Evolutionary conservation across 139 green algal species (phyloP), one percentile per base, ranked within the genome.

Genomic region (Coccomyxa sp.): DNA sequence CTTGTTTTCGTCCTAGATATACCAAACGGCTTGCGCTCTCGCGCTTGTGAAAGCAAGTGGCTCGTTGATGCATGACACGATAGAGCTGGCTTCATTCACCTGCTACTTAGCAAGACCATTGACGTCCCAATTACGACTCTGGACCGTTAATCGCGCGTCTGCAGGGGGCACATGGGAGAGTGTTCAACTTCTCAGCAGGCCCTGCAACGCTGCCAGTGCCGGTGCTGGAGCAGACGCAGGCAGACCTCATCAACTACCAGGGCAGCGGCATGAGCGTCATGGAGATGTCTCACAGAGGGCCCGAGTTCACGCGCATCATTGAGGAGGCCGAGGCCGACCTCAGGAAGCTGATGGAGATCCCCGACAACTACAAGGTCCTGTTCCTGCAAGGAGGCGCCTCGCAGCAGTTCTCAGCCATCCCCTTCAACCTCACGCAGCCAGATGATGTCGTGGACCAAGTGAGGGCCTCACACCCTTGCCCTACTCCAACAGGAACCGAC

Each of bases 261-360:
- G 90, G 90, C 70, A 85, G 50, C 75, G 96, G 97, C 75, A 97
- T 97, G 90, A 94, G 86, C 82, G 94, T 99, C 16, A 98, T 98
- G 93, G 97, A 99, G 91, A 99, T 99, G 97, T 94, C 84, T 71
- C 97, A 99, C 82, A 90, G 97, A 70, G 91, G 95, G 75, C 98
- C 98, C 85, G 92, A 96, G 80, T 99, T 98, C 85, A 91, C 92
- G 33, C 83, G 73, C 75, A 98, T 99, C 75, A 89, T 93, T 12
- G 81, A 89, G 38, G 89, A 97, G 82, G 95, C 97, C 2, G 94
- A 99, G 86, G 86, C 90, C 7, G 96, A 99, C 84, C 87, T 99
- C 39, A 90, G 96, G 39, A 74, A 76, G 24, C 90, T 99, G 80
- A 82, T 99, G 12, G 75, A 68, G 77, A 98, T 99, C 83, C 94